Percentiles rank a stretch among this genome's conserved stretches.
phyloP scores from a whole-genome alignment of 306 rosid species.

The Pyrus pyrifolia region DNA sequence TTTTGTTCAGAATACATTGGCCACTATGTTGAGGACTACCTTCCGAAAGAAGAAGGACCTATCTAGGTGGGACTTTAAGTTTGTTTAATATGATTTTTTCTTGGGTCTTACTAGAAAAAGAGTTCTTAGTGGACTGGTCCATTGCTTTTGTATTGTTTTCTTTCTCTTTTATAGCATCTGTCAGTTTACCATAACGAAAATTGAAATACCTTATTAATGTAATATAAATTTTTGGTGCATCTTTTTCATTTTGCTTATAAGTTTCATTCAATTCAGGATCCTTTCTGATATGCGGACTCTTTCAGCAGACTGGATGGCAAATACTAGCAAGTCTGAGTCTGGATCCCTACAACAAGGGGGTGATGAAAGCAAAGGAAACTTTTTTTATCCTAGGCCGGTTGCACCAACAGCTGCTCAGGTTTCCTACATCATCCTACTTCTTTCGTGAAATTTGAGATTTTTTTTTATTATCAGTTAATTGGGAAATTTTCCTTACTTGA shows the following conservation, averaged over 20 bases:
- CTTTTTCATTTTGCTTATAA: constrained; percentile 18
- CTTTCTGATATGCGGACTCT: constrained; percentile 99
- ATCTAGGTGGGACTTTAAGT: constrained; percentile 56
- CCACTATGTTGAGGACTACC: constrained; percentile 86
- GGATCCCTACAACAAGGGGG: constrained; percentile 86
- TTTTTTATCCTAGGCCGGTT: constrained; percentile 89
- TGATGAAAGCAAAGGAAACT: constrained; percentile 76
- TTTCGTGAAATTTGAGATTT: background rate
- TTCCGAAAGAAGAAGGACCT: constrained; percentile 97
- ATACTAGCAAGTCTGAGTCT: constrained; percentile 75
- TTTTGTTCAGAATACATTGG: constrained; percentile 94
- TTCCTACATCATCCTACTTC: background rate
- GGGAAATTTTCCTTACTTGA: background rate
- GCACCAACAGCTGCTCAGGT: constrained; percentile 99
- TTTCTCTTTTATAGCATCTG: background rate
- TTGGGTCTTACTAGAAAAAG: background rate
- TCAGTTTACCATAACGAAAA: background rate
- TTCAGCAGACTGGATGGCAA: constrained; percentile 99
- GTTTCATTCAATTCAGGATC: constrained; percentile 57
- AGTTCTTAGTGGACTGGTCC: background rate
- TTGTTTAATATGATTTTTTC: constrained; percentile 2
- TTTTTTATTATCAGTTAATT: background rate
- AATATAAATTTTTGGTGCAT: background rate
- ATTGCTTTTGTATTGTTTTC: too few relatives aligned
- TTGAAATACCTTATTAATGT: background rate